phyloP scores from a whole-genome alignment of 208 protist species.

The Herpetomonas samuelpessoai region DNA sequence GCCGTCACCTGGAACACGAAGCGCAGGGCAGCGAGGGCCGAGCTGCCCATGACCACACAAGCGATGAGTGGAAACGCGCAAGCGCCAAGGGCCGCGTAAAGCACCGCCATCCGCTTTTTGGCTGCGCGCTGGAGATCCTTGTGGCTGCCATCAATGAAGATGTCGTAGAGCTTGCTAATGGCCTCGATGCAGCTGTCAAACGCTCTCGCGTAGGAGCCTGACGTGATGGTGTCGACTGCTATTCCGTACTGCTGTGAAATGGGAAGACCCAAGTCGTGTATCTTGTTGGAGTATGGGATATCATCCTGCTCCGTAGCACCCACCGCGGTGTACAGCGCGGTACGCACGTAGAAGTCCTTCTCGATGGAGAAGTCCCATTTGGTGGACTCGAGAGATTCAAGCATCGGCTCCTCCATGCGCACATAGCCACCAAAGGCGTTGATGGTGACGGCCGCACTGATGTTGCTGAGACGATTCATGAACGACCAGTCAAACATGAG shows the following conservation, averaged over 20 bases:
- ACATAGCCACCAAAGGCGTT: not conserved
- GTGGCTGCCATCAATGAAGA: not conserved
- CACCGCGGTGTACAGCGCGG: not conserved
- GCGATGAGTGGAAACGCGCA: not conserved
- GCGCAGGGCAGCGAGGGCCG: not conserved
- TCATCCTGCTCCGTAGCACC: not conserved
- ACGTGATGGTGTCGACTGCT: not conserved
- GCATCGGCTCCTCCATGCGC: conserved; percentile 10
- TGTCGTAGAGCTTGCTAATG: not conserved
- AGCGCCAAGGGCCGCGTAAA: not conserved
- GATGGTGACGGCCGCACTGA: conserved; percentile 10
- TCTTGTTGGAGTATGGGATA: not conserved
- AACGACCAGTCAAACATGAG: not conserved
- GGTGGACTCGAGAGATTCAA: not conserved
- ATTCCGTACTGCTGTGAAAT: not conserved
- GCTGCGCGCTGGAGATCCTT: not conserved
- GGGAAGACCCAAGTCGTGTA: not conserved
- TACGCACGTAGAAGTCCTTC: not conserved
- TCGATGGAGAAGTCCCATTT: conserved; percentile 10
- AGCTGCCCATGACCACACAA: not conserved
- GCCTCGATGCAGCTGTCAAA: not conserved
- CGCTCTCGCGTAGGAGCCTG: not conserved
- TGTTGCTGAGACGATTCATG: conserved; percentile 2
- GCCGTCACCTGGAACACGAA: not conserved
- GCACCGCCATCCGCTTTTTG: not conserved